Percentiles rank a stretch among this genome's conserved stretches.
phyloP scores from a whole-genome alignment of 75 land plant genomes.

The Gnetum montanum region DNA sequence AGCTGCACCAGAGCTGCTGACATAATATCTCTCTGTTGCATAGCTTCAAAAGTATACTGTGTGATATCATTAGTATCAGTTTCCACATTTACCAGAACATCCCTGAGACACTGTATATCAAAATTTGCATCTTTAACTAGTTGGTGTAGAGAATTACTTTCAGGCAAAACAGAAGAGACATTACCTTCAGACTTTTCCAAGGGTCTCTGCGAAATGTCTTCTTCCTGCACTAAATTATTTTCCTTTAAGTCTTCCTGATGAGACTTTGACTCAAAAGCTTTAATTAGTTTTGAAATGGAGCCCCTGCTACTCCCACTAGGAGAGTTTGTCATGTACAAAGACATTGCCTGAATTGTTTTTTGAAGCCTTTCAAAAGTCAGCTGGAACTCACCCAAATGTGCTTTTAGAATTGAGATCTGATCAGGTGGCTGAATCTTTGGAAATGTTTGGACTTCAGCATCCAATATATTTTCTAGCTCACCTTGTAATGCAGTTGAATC shows the following conservation, averaged over 20 bases:
- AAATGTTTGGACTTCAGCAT: background rate
- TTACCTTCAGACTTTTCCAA: slow-evolving; percentile 1
- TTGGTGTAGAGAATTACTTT: slow-evolving; percentile 11
- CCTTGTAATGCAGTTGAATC: background rate
- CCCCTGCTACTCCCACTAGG: slow-evolving; percentile 14
- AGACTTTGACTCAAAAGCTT: slow-evolving; percentile 57
- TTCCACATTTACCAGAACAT: slow-evolving; percentile 15
- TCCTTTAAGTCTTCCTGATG: slow-evolving; percentile 21
- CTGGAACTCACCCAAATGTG: slow-evolving; percentile 25
- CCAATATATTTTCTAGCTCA: slow-evolving; percentile 7
- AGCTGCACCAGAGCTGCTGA: slow-evolving; percentile 6
- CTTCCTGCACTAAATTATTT: no score
- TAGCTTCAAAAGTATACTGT: slow-evolving; percentile 9
- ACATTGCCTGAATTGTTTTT: slow-evolving; percentile 29
- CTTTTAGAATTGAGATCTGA: slow-evolving; percentile 17
- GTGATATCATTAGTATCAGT: slow-evolving; percentile 16
- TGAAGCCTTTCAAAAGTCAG: slow-evolving; percentile 25
- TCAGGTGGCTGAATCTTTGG: slow-evolving; percentile 6
- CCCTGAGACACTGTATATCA: slow-evolving; percentile 9
- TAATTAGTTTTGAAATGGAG: slow-evolving; percentile 44
- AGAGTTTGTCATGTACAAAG: slow-evolving; percentile 12
- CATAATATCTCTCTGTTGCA: slow-evolving; percentile 8
- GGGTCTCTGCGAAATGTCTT: background rate
- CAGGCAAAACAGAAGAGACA: background rate
- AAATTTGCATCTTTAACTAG: slow-evolving; percentile 13